Evolutionary conservation across 1,139 yeast genomes (phyloP).

Genomic region (Taiozyma sp.): DNA sequence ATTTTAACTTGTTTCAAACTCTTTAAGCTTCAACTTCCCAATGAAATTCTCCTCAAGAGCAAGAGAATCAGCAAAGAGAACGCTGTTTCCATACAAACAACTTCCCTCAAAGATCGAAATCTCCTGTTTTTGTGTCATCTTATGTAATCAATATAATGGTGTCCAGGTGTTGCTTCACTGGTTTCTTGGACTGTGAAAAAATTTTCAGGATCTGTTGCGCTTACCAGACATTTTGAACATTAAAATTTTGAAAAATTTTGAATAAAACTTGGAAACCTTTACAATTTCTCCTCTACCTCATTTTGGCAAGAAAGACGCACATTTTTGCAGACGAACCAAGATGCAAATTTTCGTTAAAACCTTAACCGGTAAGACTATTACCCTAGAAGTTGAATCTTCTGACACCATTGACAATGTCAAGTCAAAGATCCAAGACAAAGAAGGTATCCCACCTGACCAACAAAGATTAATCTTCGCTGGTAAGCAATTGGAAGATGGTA

Average conservation of each 20-base stretch:
- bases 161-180: neutral
- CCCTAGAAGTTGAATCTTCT: conserved; percentile 98
- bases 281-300: conserved; percentile 4
- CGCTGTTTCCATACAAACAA: too few relatives aligned
- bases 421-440: conserved; percentile 99
- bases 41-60: too few relatives aligned
- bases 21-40: too few relatives aligned
- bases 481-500: conserved; percentile 99
- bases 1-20: too few relatives aligned
- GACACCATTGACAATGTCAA: conserved; percentile 99
- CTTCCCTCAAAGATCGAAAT: neutral
- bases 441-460: conserved; percentile 99
- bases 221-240: neutral
- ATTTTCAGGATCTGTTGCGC: neutral
- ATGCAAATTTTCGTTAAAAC: conserved; percentile 99
- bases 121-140: neutral
- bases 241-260: conserved; percentile 3
- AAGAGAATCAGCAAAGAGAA: too few relatives aligned
- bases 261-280: conserved; percentile 1
- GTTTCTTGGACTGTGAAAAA: neutral
- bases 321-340: conserved; percentile 42
- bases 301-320: conserved; percentile 27
- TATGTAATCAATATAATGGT: neutral
- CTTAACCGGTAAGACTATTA: conserved; percentile 98
- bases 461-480: conserved; percentile 99